These are phyloP conservation scores for Komagataea norvegica DNA, from an alignment of 1,139 yeast species.

Conservation along the genomic window DNA sequence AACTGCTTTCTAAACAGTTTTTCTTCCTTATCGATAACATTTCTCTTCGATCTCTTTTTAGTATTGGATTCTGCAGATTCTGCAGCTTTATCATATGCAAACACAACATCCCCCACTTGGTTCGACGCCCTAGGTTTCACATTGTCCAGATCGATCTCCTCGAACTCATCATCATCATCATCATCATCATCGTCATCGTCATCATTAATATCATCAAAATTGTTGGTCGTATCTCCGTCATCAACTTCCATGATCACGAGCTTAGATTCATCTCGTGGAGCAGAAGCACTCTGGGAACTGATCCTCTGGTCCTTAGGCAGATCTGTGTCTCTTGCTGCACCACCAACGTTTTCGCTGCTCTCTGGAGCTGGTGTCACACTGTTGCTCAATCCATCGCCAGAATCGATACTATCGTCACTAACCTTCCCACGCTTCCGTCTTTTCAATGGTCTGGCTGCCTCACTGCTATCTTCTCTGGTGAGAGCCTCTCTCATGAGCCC, in stretches of 20 bases:
- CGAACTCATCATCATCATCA: slow-evolving; percentile 35
- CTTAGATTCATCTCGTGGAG: background rate
- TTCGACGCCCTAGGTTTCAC: slow-evolving; percentile 25
- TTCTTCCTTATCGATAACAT: slow-evolving; percentile 50
- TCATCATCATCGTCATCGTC: slow-evolving; percentile 30
- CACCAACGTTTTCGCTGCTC: background rate
- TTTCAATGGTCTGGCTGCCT: slow-evolving; percentile 25
- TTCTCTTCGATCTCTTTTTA: slow-evolving; percentile 28
- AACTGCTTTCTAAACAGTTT: slow-evolving; percentile 43
- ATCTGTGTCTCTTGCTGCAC: no score
- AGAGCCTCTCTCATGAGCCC: slow-evolving; percentile 35
- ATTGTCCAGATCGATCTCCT: slow-evolving; percentile 38
- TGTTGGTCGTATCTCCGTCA: slow-evolving; percentile 29
- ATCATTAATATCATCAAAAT: slow-evolving; percentile 16
- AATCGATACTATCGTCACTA: slow-evolving; percentile 26
- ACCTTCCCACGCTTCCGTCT: slow-evolving; percentile 17
- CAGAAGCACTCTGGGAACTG: background rate
- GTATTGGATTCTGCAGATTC: slow-evolving; percentile 21
- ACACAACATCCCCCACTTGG: slow-evolving; percentile 21
- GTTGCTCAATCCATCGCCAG: slow-evolving; percentile 29
- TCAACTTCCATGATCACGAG: slow-evolving; percentile 25
- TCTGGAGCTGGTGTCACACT: background rate
- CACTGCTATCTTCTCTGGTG: slow-evolving; percentile 12
- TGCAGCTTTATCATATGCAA: slow-evolving; percentile 21
- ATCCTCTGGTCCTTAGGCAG: no score